Evolutionary conservation across 306 rosid species (phyloP).

Genomic region (Astragalus membranaceus): DNA sequence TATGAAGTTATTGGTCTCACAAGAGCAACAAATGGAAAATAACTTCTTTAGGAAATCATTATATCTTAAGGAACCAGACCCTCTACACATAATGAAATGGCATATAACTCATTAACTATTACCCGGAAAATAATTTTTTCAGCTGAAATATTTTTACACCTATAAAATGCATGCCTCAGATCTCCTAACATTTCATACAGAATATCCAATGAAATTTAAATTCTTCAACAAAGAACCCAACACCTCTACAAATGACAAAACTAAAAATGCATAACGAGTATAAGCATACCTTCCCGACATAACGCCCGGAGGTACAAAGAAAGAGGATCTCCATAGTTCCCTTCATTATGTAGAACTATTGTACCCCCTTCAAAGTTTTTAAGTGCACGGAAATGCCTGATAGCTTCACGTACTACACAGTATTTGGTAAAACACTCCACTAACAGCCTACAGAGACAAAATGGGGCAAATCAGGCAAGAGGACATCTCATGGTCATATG

Average conservation of each 20-base stretch:
- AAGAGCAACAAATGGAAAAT: constrained; percentile 14
- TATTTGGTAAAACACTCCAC: constrained; percentile 98
- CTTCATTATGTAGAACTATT: constrained; percentile 61
- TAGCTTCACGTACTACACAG: constrained; percentile 81
- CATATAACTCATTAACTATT: constrained; percentile 2
- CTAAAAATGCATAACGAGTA: not conserved
- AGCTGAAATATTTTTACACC: not conserved
- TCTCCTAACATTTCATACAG: not conserved
- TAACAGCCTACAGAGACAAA: constrained; percentile 58
- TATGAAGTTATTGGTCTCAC: not conserved
- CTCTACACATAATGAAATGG: not conserved
- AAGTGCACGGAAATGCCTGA: constrained; percentile 95
- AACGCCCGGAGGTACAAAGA: constrained; percentile 91
- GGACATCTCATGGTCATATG: constrained; percentile 1
- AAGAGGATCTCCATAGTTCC: constrained; percentile 87
- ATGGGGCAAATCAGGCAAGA: constrained; percentile 2
- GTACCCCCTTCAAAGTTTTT: constrained; percentile 65
- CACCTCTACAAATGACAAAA: constrained; percentile 12
- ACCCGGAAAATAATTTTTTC: not conserved
- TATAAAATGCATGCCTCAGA: constrained; percentile 4
- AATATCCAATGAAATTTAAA: not conserved
- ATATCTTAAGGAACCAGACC: not conserved
- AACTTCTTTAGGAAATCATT: not conserved
- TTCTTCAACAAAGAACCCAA: constrained; percentile 1
- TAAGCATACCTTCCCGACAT: constrained; percentile 74